Evolutionary conservation across 1,284 basidiomycete species (phyloP).

Genomic region (Cryptococcus sp.): DNA sequence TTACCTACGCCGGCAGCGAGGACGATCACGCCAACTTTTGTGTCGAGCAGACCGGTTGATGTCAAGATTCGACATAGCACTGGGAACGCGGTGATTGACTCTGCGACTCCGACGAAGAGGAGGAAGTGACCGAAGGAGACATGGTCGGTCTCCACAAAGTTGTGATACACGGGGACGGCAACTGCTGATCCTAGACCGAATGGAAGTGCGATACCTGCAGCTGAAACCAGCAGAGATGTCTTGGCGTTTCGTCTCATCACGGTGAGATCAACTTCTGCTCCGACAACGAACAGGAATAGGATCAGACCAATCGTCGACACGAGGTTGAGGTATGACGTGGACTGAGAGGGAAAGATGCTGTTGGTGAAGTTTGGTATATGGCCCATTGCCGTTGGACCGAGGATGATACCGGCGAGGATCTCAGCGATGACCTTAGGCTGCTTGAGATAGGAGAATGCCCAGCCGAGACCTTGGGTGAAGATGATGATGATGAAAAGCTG

Average conservation of each 20-base stretch:
- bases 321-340: constrained; percentile 76
- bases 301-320: constrained; percentile 92
- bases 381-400: constrained; percentile 69
- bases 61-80: constrained; percentile 78
- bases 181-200: constrained; percentile 84
- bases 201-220: constrained; percentile 70
- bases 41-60: constrained; percentile 73
- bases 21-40: constrained; percentile 88
- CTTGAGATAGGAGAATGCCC: constrained; percentile 65
- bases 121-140: constrained; percentile 83
- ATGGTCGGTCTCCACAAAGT: constrained; percentile 65
- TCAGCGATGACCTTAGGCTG: constrained; percentile 88
- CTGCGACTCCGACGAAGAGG: constrained; percentile 87
- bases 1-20: constrained; percentile 93
- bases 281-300: constrained; percentile 89
- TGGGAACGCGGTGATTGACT: constrained; percentile 89
- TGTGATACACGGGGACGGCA: constrained; percentile 74
- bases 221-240: constrained; percentile 62
- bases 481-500: constrained; percentile 64
- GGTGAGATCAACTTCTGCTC: constrained; percentile 81
- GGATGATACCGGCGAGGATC: constrained; percentile 78
- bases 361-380: constrained; percentile 78
- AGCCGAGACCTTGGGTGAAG: constrained; percentile 70
- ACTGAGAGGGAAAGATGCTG: constrained; percentile 75
- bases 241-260: constrained; percentile 77